These are phyloP conservation scores for Pseudogymnoascus sp. DNA, from an alignment of 2,329 filamentous ascomycete species.

Conservation along the genomic window DNA sequence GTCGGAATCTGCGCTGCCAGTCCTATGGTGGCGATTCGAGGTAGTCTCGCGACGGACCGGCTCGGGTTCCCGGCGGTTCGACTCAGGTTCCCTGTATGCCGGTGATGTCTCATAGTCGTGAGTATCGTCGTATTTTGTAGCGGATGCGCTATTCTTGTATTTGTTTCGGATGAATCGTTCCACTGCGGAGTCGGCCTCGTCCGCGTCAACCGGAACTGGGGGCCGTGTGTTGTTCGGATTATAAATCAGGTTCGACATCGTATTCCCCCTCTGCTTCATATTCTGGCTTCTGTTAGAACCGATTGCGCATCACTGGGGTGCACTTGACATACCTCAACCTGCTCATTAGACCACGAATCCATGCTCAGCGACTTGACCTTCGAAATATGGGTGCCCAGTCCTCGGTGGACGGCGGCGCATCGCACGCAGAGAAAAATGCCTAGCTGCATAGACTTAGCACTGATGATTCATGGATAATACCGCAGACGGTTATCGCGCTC, in stretches of 20 bases:
- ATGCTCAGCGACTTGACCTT: constrained; percentile 99
- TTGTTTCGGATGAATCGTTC: constrained; percentile 93
- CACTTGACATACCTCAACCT: constrained; percentile 71
- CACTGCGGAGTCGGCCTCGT: constrained; percentile 91
- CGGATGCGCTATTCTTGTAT: constrained; percentile 57
- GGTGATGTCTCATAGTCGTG: constrained; percentile 25
- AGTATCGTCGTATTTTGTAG: constrained; percentile 25
- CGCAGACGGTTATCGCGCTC: neutral
- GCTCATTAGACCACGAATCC: constrained; percentile 94
- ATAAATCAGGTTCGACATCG: constrained; percentile 76
- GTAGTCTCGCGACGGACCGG: neutral
- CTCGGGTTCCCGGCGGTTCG: constrained; percentile 28
- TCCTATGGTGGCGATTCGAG: constrained; percentile 43
- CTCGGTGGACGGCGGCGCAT: constrained; percentile 90
- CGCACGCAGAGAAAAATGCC: constrained; percentile 97
- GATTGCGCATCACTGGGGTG: neutral
- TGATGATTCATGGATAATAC: neutral
- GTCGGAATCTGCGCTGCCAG: constrained; percentile 43
- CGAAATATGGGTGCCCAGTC: constrained; percentile 93
- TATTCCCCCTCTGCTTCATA: constrained; percentile 90
- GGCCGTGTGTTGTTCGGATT: constrained; percentile 80
- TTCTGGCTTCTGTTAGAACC: constrained; percentile 47
- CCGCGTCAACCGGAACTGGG: constrained; percentile 78
- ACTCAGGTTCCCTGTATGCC: constrained; percentile 11
- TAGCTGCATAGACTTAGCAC: constrained; percentile 49